Base-by-base conservation (phyloP, 78 protist species). In the Parvularia atlantis region DNA sequence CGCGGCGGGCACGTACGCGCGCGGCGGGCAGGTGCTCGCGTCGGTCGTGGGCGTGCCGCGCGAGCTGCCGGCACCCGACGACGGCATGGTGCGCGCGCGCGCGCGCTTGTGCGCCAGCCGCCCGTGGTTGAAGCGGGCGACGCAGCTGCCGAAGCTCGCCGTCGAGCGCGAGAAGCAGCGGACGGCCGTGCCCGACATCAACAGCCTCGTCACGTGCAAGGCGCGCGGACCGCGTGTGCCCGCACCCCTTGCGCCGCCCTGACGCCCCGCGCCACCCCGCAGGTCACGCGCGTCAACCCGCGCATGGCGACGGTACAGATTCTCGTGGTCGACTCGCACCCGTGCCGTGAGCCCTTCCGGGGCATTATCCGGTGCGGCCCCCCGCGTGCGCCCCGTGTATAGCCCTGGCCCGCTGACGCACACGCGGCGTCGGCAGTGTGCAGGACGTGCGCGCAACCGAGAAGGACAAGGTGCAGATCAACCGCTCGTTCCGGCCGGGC, bases 371-470 rank as follows among this genome's bases (percentile, higher is more conserved):
- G 69, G 69, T 73, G 35, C 16, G 28, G 24, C 0, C n/a, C 17
- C 17, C 24, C 4, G 5, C 31, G 19, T 7, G 65, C 16, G 5
- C 16, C 4, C 2, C 41, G 11, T 50, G 13, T 3, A 50, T 26
- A 7, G 5, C 2, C 13, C 61, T 19, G 24, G 22, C 3, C 5
- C 40, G 13, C n/a, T 52, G 28, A 2, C 61, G 19, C 11, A 19
- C 24, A 19, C 60, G 19, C 20, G 9, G 4, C 62, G 17, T 4
- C 26, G 46, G 58, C 37, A 68, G 82, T 10, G 61, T 69, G 50
- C 85, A 84, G 71, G 91, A 89, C 71, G 89, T 89, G 16, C 71
- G 88, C 7, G 83, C 80, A 10, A 86, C 91, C 22, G 82, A 86
- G 60, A 84, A 74, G 39, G 94, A 89, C 74, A 79, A 79, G 26